These are phyloP conservation scores for Prunus padus DNA, from an alignment of 306 rosid species.

Conservation along the genomic window DNA sequence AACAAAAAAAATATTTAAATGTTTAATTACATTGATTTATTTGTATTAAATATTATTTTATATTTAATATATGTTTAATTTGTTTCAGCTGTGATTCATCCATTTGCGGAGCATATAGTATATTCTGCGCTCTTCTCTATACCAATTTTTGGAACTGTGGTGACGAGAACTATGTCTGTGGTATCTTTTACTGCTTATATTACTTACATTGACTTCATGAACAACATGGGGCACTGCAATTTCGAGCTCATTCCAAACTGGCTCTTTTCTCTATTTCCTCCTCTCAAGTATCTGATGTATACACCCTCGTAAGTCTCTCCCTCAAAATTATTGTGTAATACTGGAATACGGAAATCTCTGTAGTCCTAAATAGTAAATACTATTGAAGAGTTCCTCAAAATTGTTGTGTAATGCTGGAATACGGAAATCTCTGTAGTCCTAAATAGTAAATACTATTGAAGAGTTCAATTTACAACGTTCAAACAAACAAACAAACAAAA, in stretches of 20 bases:
- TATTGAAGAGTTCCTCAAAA: too few species aligned
- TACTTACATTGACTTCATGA: slow-evolving; percentile 42
- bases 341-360: too few species aligned
- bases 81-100: slow-evolving; percentile 52
- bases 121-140: slow-evolving; percentile 32
- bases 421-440: too few species aligned
- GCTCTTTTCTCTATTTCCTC: slow-evolving; percentile 39
- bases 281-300: slow-evolving; percentile 44
- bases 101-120: slow-evolving; percentile 47
- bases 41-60: background rate
- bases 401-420: too few species aligned
- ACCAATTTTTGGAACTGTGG: slow-evolving; percentile 13
- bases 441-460: too few species aligned
- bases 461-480: too few species aligned
- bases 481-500: too few species aligned
- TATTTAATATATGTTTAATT: background rate
- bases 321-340: too few species aligned
- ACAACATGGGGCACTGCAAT: slow-evolving; percentile 55
- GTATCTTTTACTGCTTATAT: slow-evolving; percentile 5
- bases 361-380: too few species aligned
- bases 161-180: slow-evolving; percentile 11
- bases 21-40: background rate
- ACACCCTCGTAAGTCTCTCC: slow-evolving; percentile 36
- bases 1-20: background rate
- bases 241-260: slow-evolving; percentile 39